Conservation (phyloP, 805 yeast genomes). For the Nakazawaea ambrosiae region DNA sequence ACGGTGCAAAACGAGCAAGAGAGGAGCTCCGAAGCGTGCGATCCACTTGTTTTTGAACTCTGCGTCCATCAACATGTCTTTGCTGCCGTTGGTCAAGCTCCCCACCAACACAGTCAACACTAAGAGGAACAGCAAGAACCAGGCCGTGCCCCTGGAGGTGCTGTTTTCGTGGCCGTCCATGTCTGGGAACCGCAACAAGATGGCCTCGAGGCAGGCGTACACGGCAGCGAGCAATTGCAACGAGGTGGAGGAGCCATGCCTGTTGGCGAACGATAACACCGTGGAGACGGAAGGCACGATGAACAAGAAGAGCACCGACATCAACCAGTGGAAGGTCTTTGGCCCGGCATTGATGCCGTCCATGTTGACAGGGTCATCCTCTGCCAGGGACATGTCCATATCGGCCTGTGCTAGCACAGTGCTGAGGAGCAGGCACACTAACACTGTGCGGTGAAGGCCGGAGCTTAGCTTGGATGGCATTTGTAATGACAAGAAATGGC, state of each 20-base stretch:
- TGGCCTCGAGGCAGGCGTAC: slow-evolving; percentile 50
- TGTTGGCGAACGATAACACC: slow-evolving; percentile 47
- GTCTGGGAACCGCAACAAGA: slow-evolving; percentile 58
- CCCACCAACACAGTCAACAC: slow-evolving; percentile 48
- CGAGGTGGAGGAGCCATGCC: slow-evolving; percentile 34
- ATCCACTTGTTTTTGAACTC: slow-evolving; percentile 25
- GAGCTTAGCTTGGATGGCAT: no score
- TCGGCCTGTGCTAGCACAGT: slow-evolving; percentile 2
- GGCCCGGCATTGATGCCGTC: slow-evolving; percentile 31
- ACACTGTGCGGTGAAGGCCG: no score
- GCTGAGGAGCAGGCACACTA: background rate
- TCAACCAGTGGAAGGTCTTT: slow-evolving; percentile 61
- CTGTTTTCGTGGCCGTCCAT: slow-evolving; percentile 57
- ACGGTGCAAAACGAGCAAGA: slow-evolving; percentile 31
- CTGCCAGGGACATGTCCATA: slow-evolving; percentile 3
- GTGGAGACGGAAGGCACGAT: slow-evolving; percentile 52
- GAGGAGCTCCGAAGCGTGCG: slow-evolving; percentile 29
- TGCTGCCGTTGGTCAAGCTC: slow-evolving; percentile 45
- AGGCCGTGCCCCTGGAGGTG: slow-evolving; percentile 62
- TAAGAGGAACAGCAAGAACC: slow-evolving; percentile 46
- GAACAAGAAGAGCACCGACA: slow-evolving; percentile 38
- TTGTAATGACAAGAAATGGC: no score
- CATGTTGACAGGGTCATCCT: slow-evolving; percentile 4
- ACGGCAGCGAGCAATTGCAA: slow-evolving; percentile 39
- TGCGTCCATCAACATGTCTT: slow-evolving; percentile 28